phyloP scores from a whole-genome alignment of 2,329 filamentous ascomycete species.

The Ampelomyces quisqualis region DNA sequence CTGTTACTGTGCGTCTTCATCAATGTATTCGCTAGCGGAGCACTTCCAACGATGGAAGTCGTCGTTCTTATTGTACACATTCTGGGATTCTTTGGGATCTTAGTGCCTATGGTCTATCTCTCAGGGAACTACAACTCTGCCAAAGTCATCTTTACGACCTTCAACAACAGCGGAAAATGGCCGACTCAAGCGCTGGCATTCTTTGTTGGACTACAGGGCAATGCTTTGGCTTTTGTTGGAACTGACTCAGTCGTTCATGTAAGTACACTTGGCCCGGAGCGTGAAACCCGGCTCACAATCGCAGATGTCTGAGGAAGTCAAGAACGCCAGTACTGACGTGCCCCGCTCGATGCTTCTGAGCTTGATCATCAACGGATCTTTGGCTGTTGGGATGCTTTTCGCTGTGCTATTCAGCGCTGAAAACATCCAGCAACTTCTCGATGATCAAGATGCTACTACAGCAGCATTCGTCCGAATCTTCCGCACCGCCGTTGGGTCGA shows the following conservation, averaged over 20 bases:
- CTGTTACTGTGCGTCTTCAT: constrained; percentile 46
- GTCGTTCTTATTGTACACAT: constrained; percentile 53
- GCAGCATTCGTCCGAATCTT: constrained; percentile 56
- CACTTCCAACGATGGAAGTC: constrained; percentile 53
- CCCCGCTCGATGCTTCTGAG: constrained; percentile 49
- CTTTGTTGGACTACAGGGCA: constrained; percentile 47
- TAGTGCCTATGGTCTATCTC: constrained; percentile 46
- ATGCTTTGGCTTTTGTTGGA: constrained; percentile 43
- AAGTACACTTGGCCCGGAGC: constrained; percentile 8
- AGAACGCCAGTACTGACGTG: constrained; percentile 40
- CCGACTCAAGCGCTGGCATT: constrained; percentile 48
- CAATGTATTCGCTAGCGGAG: constrained; percentile 51
- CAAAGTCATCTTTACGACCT: constrained; percentile 48
- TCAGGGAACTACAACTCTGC: constrained; percentile 44
- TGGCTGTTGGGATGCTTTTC: constrained; percentile 46
- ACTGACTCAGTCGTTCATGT: constrained; percentile 45
- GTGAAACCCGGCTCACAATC: constrained; percentile 4
- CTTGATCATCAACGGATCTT: constrained; percentile 45
- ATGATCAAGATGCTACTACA: constrained; percentile 17
- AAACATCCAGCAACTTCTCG: constrained; percentile 26
- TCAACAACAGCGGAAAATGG: constrained; percentile 52
- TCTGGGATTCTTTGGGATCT: constrained; percentile 55
- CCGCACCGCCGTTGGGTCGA: constrained; percentile 31
- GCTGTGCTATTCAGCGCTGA: constrained; percentile 46
- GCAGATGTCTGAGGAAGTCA: constrained; percentile 45